Evolutionary conservation across 2,329 filamentous ascomycete genomes (phyloP), one percentile per base, ranked within the genome.

Genomic region (Colletotrichum siamense): DNA sequence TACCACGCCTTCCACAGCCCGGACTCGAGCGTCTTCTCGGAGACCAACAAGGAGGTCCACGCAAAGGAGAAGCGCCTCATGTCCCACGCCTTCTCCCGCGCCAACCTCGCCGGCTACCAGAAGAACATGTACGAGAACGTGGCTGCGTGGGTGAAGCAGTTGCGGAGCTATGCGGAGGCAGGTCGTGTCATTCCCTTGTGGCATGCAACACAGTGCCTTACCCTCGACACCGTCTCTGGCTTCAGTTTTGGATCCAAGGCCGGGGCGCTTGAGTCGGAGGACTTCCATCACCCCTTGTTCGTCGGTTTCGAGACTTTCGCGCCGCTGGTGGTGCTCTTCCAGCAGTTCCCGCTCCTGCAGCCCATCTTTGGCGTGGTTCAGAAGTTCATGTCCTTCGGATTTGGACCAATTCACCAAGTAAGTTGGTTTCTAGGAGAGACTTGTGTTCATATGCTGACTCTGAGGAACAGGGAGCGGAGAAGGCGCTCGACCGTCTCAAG

Each of bases 391-490:
- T 62, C 59, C 13, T 62, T 62, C 30, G 59, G 59, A 0, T 62
- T 62, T 32, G 59, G 59, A 0, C 26, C 59, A 3, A 62, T 62
- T 8, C 24, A 62, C 0, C 59, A 62, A 16, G 59, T 62, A 6
- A 8, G 28, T 62, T 18, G 28, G 1, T 0, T 30, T n/a, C 0
- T 12, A 0, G 1, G 0, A 0, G 8, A 59, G 0, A 1, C 15
- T 59, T 6, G 1, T 28, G 8, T 59, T 4, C 0, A 16, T 0
- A n/a, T 6, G 26, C 59, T 34, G 28, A 62, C 3, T 15, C 18
- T 9, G 8, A 13, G 59, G 10, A 52, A 34, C 28, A 22, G 28
- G 12, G 59, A 13, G 28, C 59, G 16, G 28, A 18, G 28, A 62
- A 62, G 59, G 30, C 59, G 0, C 59, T 62, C 26, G 59, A 62